Evolutionary conservation across 2,329 filamentous ascomycete genomes (phyloP).

Genomic region (Penicillium glabrum): DNA sequence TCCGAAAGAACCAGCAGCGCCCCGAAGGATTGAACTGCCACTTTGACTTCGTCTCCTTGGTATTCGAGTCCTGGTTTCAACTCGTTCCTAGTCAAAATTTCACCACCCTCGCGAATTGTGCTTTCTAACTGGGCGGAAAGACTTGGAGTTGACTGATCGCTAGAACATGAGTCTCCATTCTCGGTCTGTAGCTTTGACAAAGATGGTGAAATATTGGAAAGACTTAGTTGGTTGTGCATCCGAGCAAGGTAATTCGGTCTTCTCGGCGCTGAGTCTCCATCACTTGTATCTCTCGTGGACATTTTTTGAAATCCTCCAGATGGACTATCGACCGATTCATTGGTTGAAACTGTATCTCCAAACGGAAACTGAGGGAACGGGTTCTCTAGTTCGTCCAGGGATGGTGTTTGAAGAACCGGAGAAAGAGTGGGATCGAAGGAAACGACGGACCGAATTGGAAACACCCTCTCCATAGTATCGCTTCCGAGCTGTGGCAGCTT

Average conservation of each 20-base stretch:
- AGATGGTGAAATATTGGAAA: background rate
- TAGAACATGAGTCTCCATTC: background rate
- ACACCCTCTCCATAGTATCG: slow-evolving; percentile 62
- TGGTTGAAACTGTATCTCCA: slow-evolving; percentile 7
- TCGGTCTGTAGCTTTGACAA: slow-evolving; percentile 1
- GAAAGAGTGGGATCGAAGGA: slow-evolving; percentile 60
- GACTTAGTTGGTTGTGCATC: slow-evolving; percentile 6
- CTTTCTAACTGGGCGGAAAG: background rate
- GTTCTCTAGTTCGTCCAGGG: slow-evolving; percentile 21
- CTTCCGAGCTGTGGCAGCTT: slow-evolving; percentile 29
- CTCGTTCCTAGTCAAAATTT: slow-evolving; percentile 5
- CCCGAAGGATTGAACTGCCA: slow-evolving; percentile 76
- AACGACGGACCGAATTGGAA: slow-evolving; percentile 74
- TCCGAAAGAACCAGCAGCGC: slow-evolving; percentile 71
- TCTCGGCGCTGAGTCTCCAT: background rate
- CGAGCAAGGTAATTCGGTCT: background rate
- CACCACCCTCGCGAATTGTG: background rate
- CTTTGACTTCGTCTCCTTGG: slow-evolving; percentile 60
- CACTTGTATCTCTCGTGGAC: background rate
- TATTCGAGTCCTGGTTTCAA: slow-evolving; percentile 4
- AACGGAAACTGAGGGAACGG: slow-evolving; percentile 22
- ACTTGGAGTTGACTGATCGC: background rate
- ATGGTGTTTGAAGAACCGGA: slow-evolving; percentile 24
- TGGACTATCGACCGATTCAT: slow-evolving; percentile 1
- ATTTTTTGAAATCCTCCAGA: background rate